These are phyloP conservation scores for Biscogniauxia marginata DNA, from an alignment of 2,329 filamentous ascomycete species.

Conservation along the genomic window DNA sequence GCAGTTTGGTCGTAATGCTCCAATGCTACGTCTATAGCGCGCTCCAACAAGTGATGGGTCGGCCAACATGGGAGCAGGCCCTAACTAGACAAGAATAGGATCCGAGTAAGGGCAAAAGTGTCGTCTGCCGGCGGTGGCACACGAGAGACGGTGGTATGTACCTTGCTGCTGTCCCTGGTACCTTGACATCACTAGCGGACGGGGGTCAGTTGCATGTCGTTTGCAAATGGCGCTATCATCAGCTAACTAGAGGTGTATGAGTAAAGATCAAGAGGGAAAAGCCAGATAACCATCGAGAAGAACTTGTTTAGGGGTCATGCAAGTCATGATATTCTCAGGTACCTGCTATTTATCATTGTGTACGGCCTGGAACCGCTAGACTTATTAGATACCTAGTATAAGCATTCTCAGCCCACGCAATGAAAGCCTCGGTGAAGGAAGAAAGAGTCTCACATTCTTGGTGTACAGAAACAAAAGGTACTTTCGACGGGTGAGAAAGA, in stretches of 20 bases:
- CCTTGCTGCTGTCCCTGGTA: constrained; percentile 19
- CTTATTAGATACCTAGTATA: neutral
- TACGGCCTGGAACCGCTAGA: neutral
- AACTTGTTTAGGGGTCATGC: neutral
- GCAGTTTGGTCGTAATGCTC: neutral
- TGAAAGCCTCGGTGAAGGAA: neutral
- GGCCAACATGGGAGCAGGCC: too few relatives aligned
- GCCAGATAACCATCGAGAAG: neutral
- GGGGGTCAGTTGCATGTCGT: neutral
- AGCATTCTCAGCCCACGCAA: neutral
- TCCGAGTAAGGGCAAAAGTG: neutral
- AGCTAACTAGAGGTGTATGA: neutral
- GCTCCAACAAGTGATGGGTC: neutral
- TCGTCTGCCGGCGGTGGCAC: constrained; percentile 1
- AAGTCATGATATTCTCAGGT: neutral
- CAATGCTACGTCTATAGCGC: neutral
- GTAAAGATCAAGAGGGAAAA: neutral
- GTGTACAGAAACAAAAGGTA: too few relatives aligned
- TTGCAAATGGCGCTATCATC: constrained; percentile 2
- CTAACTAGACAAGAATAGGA: neutral
- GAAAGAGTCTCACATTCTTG: neutral
- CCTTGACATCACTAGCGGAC: constrained; percentile 5
- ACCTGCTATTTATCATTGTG: neutral
- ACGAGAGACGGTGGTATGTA: constrained; percentile 7
- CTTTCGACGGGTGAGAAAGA: too few relatives aligned